phyloP scores from a whole-genome alignment of 2,329 filamentous ascomycete species.

The Drechslera avenae region DNA sequence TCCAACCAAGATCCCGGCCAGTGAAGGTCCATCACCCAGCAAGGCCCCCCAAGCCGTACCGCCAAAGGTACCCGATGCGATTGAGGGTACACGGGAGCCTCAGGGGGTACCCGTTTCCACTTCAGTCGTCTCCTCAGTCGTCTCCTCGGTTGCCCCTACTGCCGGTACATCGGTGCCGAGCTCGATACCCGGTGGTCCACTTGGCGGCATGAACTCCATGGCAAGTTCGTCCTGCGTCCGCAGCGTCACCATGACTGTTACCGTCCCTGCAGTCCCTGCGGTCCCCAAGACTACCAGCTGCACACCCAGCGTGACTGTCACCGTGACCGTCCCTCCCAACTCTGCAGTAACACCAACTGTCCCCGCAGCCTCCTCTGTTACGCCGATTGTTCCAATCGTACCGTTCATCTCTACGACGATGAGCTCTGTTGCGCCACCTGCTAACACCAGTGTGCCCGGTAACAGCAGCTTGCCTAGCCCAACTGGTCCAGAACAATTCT shows the following conservation, averaged over 20 bases:
- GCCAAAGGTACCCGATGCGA: constrained; percentile 15
- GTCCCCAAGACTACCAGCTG: constrained; percentile 11
- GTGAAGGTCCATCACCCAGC: constrained; percentile 4
- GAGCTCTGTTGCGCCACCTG: constrained; percentile 24
- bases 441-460: constrained; percentile 28
- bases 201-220: constrained; percentile 12
- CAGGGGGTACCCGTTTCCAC: background rate
- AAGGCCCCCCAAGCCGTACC: background rate
- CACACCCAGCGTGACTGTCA: constrained; percentile 31
- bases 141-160: constrained; percentile 5
- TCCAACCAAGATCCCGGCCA: constrained; percentile 7
- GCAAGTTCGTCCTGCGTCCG: constrained; percentile 12
- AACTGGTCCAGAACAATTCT: constrained; percentile 25
- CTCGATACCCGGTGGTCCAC: constrained; percentile 18
- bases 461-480: constrained; percentile 23
- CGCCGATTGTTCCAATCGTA: background rate
- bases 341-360: constrained; percentile 12
- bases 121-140: constrained; percentile 1
- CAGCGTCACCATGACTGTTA: constrained; percentile 8
- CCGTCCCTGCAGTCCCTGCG: background rate
- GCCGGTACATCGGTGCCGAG: no score
- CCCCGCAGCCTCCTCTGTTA: constrained; percentile 3
- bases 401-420: constrained; percentile 21
- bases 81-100: constrained; percentile 1
- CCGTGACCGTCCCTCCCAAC: constrained; percentile 29